Conservation (phyloP, 2,329 filamentous ascomycete genomes). For the Cytospora schulzeri region DNA sequence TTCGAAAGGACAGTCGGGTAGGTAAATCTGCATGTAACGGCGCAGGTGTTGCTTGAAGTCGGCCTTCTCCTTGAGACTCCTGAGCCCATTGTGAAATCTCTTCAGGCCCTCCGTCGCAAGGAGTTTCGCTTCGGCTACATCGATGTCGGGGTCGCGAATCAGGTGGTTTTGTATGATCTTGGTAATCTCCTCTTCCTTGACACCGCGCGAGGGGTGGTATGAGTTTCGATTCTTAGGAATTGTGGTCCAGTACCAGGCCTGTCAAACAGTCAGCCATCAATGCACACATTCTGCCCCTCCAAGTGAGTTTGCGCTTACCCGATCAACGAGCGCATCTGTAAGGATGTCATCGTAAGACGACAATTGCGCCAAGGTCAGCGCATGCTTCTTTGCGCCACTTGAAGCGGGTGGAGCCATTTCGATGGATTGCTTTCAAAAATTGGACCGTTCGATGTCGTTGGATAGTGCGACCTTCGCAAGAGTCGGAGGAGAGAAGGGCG, state of each 20-base stretch:
- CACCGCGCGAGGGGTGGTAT: conserved; percentile 80
- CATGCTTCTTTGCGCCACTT: conserved; percentile 60
- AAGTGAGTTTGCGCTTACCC: conserved; percentile 62
- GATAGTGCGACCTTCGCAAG: conserved; percentile 19
- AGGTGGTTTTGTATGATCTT: conserved; percentile 66
- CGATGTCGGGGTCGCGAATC: conserved; percentile 72
- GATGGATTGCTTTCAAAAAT: conserved; percentile 34
- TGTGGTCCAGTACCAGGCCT: conserved; percentile 96
- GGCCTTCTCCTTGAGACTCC: conserved; percentile 76
- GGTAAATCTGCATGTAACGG: conserved; percentile 90
- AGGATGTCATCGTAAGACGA: conserved; percentile 93
- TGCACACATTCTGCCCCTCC: conserved; percentile 5
- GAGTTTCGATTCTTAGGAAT: conserved; percentile 92
- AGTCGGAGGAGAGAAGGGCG: neutral
- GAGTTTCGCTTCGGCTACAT: conserved; percentile 70
- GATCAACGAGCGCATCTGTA: conserved; percentile 92
- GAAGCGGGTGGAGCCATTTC: conserved; percentile 33
- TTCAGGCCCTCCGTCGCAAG: conserved; percentile 72
- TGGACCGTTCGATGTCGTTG: conserved; percentile 35
- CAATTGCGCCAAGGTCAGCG: conserved; percentile 82
- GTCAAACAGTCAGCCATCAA: conserved; percentile 30
- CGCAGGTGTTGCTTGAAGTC: conserved; percentile 85
- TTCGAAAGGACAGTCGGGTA: conserved; percentile 92
- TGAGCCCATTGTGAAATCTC: conserved; percentile 69
- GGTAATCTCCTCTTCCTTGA: conserved; percentile 66